Conservation (phyloP, 1,284 basidiomycete genomes). For the Cryptococcus sp. region DNA sequence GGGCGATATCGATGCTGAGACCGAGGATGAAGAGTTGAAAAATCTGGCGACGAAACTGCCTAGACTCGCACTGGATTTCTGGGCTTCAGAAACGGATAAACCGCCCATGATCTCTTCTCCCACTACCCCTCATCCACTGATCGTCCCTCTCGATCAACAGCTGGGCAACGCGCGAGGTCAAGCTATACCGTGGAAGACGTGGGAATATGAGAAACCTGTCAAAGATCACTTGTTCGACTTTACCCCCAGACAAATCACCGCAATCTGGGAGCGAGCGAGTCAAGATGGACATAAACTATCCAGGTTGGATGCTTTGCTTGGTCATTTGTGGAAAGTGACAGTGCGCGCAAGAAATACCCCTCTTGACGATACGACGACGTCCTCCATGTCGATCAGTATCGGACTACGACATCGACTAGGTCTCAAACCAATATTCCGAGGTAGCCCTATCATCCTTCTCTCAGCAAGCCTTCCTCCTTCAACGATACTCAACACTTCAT, state of each 20-base stretch:
- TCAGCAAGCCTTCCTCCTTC: conserved; percentile 21
- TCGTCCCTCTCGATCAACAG: conserved; percentile 23
- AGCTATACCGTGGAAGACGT: conserved; percentile 53
- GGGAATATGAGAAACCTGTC: conserved; percentile 48
- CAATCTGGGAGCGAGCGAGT: conserved; percentile 43
- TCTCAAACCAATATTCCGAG: conserved; percentile 48
- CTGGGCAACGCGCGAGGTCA: conserved; percentile 29
- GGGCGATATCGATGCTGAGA: conserved; percentile 47
- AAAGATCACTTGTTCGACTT: conserved; percentile 52
- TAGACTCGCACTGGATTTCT: conserved; percentile 51
- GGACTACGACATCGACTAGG: conserved; percentile 48
- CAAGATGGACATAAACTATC: conserved; percentile 30
- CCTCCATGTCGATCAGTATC: conserved; percentile 48
- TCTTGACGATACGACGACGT: conserved; percentile 19
- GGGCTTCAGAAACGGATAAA: conserved; percentile 16
- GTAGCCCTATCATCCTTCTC: conserved; percentile 51
- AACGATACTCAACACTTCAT: background rate
- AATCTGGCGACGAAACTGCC: conserved; percentile 44
- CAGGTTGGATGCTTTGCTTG: conserved; percentile 56
- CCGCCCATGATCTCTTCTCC: conserved; percentile 17
- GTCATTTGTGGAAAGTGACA: conserved; percentile 54
- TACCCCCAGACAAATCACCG: conserved; percentile 45
- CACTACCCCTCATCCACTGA: conserved; percentile 24
- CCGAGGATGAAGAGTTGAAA: conserved; percentile 34
- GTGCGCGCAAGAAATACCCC: conserved; percentile 47